These are phyloP conservation scores for Aechmea fasciata DNA, from an alignment of 176 grass and related monocot species.

Conservation along the genomic window DNA sequence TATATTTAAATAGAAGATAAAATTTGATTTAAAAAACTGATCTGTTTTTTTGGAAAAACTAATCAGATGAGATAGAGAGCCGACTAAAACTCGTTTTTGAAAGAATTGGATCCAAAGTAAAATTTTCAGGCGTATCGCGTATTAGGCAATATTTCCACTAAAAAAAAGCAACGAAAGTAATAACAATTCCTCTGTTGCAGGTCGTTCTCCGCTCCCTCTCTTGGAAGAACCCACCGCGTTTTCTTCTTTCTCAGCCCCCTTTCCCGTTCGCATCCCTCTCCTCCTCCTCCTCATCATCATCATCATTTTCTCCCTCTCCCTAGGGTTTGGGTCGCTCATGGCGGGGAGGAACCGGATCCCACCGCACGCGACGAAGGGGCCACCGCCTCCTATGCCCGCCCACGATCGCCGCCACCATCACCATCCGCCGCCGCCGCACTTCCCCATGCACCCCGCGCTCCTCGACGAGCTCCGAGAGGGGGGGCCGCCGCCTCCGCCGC, in stretches of 20 bases:
- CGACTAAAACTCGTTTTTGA: no score
- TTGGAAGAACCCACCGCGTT: neutral
- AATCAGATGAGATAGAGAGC: no score
- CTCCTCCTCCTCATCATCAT: neutral
- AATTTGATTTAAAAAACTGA: no score
- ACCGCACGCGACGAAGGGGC: slow-evolving; percentile 24
- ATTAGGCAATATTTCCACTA: no score
- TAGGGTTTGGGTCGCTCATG: neutral
- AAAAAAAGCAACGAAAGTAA: neutral
- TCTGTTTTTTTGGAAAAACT: no score
- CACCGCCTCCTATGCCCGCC: slow-evolving; percentile 23
- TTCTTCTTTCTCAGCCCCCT: no score
- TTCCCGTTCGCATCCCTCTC: neutral
- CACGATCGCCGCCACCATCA: neutral
- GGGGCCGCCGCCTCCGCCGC: slow-evolving; percentile 15
- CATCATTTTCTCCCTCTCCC: neutral
- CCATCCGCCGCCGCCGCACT: neutral
- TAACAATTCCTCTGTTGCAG: neutral
- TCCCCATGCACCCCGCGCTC: neutral
- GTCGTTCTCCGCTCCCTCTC: neutral
- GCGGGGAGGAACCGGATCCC: slow-evolving; percentile 7
- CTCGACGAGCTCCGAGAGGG: slow-evolving; percentile 8
- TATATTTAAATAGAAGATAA: no score
- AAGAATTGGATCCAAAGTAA: no score
- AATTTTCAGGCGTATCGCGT: no score